A percentile compares a stretch with the other conserved stretches of the same genome.
Evolutionary conservation across 148 eudicot species (phyloP).

Genomic region (Vaccinium macrocarpon): DNA sequence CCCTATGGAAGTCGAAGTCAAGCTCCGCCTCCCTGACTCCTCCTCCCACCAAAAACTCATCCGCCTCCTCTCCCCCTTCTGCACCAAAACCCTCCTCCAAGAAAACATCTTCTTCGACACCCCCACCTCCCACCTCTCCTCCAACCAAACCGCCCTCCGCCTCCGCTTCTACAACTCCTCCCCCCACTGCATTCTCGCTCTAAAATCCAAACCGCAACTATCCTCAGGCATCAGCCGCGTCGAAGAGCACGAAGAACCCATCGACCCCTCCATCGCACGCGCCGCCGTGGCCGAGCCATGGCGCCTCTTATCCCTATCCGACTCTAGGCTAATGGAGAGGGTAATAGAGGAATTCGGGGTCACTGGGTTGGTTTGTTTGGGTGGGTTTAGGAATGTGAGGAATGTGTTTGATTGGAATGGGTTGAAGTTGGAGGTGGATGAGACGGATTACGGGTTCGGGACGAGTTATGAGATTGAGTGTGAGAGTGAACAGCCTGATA

Average conservation of each 20-base stretch:
- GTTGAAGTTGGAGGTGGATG: conserved; percentile 58
- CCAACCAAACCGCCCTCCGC: conserved; percentile 54
- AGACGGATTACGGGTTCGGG: conserved; percentile 52
- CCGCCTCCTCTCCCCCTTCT: conserved; percentile 51
- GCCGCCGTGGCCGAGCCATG: conserved; percentile 45
- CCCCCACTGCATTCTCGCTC: conserved; percentile 44
- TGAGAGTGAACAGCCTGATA: conserved; percentile 45
- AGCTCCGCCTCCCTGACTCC: conserved; percentile 45
- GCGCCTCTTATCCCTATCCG: conserved; percentile 25
- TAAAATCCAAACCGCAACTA: conserved; percentile 53
- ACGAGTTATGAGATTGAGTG: conserved; percentile 59
- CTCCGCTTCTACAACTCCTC: conserved; percentile 56
- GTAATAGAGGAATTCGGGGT: conserved; percentile 37
- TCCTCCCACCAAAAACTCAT: conserved; percentile 47
- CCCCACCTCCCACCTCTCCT: conserved; percentile 38
- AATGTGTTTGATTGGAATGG: conserved; percentile 56
- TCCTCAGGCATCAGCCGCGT: conserved; percentile 49
- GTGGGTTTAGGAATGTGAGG: conserved; percentile 75
- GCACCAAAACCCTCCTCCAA: conserved; percentile 52
- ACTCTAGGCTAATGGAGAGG: conserved; percentile 32
- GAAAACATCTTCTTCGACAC: conserved; percentile 67
- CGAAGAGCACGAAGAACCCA: conserved; percentile 53
- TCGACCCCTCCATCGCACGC: conserved; percentile 52
- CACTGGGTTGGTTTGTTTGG: conserved; percentile 44
- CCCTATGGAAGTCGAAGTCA: conserved; percentile 61